These are phyloP conservation scores for Wickerhamiella bombiphila DNA, from an alignment of 805 yeast species.

Conservation along the genomic window DNA sequence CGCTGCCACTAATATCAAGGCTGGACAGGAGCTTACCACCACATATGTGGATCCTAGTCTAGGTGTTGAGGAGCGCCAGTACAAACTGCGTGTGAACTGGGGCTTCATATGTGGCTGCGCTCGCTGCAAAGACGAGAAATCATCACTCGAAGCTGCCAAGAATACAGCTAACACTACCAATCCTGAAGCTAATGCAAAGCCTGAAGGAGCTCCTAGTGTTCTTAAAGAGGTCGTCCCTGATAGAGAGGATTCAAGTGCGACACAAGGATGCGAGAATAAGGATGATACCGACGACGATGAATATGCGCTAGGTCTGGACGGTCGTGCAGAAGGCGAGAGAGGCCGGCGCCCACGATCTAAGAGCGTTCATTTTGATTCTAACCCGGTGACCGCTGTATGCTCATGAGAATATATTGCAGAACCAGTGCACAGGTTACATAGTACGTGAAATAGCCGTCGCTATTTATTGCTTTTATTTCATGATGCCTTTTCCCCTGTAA, in stretches of 20 bases:
- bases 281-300: background rate
- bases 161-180: constrained; percentile 9
- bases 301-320: constrained; percentile 5
- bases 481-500: background rate
- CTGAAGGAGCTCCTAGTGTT: background rate
- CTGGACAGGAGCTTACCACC: constrained; percentile 55
- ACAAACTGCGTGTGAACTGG: constrained; percentile 58
- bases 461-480: background rate
- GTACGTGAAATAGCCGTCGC: background rate
- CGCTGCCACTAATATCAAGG: constrained; percentile 42
- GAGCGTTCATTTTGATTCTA: constrained; percentile 17
- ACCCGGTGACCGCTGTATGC: constrained; percentile 7
- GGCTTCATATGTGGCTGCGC: constrained; percentile 61
- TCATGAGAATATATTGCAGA: background rate
- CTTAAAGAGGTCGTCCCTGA: background rate
- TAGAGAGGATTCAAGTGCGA: background rate
- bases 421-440: background rate
- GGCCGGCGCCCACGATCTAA: constrained; percentile 11
- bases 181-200: constrained; percentile 3
- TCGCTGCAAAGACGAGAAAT: constrained; percentile 37
- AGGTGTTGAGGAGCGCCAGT: constrained; percentile 45
- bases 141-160: background rate
- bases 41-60: constrained; percentile 57
- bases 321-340: too few species aligned
- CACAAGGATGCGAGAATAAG: too few species aligned